Percentiles rank a stretch among this genome's conserved stretches.
Conservation (phyloP, 306 rosid species). For the Lithocarpus polystachyus region DNA sequence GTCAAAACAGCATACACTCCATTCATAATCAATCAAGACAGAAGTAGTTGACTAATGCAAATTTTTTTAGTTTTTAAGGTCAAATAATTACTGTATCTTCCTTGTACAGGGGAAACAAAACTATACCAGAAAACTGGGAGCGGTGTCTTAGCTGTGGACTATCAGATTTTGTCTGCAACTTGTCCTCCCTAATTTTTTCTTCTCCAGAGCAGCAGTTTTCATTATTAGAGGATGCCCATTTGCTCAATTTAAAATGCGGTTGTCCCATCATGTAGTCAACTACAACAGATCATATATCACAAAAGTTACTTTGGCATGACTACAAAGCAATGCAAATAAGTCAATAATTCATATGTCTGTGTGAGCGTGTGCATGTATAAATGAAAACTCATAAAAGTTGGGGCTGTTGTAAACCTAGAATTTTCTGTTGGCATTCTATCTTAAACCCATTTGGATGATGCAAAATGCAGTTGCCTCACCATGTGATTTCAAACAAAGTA, state of each 20-base stretch:
- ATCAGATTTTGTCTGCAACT: constrained; percentile 7
- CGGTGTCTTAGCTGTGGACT: constrained; percentile 44
- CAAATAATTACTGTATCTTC: constrained; percentile 12
- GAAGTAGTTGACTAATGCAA: constrained; percentile 10
- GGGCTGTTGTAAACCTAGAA: background rate
- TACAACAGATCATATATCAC: constrained; percentile 17
- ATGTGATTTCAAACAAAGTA: no score
- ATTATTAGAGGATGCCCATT: constrained; percentile 62
- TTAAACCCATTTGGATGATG: background rate
- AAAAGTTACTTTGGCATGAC: constrained; percentile 3
- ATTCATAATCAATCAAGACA: constrained; percentile 15
- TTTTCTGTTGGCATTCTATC: background rate
- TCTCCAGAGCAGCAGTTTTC: constrained; percentile 24
- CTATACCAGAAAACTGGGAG: constrained; percentile 38
- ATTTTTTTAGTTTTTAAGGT: background rate
- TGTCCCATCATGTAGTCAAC: constrained; percentile 24
- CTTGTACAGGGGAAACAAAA: constrained; percentile 9
- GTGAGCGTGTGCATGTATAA: constrained; percentile 13
- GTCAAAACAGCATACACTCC: constrained; percentile 16
- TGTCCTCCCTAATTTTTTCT: constrained; percentile 12
- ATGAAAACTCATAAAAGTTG: background rate
- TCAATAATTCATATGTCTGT: constrained; percentile 1
- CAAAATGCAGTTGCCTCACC: no score
- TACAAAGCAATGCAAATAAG: background rate
- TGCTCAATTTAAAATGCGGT: constrained; percentile 48